These are phyloP conservation scores for Posidonia oceanica DNA, from an alignment of 116 monocot genomes.

Conservation along the genomic window DNA sequence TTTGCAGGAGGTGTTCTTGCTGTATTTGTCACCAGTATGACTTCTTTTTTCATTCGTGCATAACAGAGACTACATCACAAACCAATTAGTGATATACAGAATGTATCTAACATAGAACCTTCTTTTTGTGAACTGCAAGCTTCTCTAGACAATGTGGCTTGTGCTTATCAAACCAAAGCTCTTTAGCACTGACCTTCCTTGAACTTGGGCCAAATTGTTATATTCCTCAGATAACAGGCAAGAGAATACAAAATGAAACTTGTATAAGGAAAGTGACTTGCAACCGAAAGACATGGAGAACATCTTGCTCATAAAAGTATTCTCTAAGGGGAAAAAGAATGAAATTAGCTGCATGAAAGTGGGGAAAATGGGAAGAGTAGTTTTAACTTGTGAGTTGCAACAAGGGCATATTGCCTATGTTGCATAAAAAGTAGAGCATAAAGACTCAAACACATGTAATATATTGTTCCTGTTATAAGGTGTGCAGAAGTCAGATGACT, in stretches of 20 bases:
- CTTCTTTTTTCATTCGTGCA: no score
- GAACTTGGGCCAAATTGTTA: conserved; percentile 23
- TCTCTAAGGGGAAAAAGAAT: no score
- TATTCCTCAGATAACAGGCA: not conserved
- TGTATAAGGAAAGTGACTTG: no score
- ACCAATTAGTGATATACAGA: no score
- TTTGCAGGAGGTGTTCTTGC: no score
- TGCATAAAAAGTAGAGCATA: not conserved
- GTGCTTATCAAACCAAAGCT: conserved; percentile 81
- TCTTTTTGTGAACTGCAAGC: conserved; percentile 88
- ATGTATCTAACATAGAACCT: conserved; percentile 26
- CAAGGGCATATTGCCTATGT: no score
- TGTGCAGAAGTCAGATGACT: not conserved
- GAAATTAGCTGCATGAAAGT: no score
- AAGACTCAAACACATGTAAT: not conserved
- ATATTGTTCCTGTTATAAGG: not conserved
- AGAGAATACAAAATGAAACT: not conserved
- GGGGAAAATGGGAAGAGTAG: no score
- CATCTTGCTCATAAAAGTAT: no score
- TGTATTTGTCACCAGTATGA: conserved; percentile 16
- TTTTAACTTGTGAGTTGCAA: no score
- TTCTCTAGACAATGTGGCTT: conserved; percentile 45
- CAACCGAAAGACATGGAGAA: no score
- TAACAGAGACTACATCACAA: no score
- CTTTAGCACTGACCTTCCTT: conserved; percentile 15